Base-by-base conservation (phyloP, 768 basidiomycete species). In the Pleurotus giganteus region DNA sequence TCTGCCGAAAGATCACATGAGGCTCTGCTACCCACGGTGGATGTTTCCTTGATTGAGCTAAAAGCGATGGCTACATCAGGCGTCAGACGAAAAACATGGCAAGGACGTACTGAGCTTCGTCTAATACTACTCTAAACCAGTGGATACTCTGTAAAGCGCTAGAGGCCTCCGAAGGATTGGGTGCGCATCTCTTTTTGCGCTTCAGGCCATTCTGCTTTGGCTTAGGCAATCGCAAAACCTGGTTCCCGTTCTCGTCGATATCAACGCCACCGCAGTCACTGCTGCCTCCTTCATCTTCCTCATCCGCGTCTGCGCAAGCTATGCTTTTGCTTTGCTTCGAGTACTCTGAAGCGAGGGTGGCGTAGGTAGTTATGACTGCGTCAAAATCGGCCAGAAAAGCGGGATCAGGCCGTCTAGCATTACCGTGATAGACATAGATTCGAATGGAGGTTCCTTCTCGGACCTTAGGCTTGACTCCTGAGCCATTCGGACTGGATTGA, bases 371-470 rank as follows among this genome's bases (percentile, higher is more conserved):
- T 68, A 99, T 92, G 55, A 99, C 95, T 19, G 93, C 89, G 71
- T 99, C 97, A 68, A 98, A 96, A 67, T 95, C 86, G 17, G 92
- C 89, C 42, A 99, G 76, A 66, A 89, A 94, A 13, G 80, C 70
- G n/a, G 94, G 83, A 65, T 98, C 94, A 19, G 88, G 85, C 27
- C 88, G 81, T 36, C 97, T 85, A 19, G 88, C 78, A 67, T 92
- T 89, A 34, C 97, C 97, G 63, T 99, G 97, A 67, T 98, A 98
- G 57, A 98, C 83, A 71, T 98, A 98, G 24, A 98, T 87, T 29
- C 86, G 84, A n/a, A 94, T 69, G 3, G 81, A 69, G 37, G 74
- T 75, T 19, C 82, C 83, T 57, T 77, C 70, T 28, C 76, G 69
- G 58, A 71, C 58, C 55, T 71, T 73, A 19, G 64, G 55, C 23